Conservation (phyloP, 345 rosid species). For the Luvunga scandens region DNA sequence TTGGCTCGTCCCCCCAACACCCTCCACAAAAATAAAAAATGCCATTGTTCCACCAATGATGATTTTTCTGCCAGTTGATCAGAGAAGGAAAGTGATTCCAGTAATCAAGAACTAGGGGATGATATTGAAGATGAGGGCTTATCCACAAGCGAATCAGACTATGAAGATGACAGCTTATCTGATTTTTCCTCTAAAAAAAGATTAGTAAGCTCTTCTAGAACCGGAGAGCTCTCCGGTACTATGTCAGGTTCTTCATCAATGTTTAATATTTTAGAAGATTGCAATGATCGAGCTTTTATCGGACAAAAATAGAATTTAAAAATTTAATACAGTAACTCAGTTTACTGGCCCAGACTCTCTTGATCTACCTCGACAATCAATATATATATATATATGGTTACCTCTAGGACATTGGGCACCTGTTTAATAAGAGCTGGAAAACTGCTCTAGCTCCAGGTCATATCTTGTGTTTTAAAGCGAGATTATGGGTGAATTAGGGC, state of each 20-base stretch:
- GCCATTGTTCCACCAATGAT: no score
- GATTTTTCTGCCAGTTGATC: slow-evolving; percentile 25
- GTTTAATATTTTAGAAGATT: slow-evolving; percentile 9
- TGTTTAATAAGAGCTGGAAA: no score
- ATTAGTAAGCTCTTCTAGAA: slow-evolving; percentile 1
- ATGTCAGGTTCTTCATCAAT: slow-evolving; percentile 6
- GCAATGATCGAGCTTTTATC: slow-evolving; percentile 3
- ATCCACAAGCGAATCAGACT: slow-evolving; percentile 28
- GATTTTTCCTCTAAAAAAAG: slow-evolving; percentile 5
- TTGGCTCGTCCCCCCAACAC: no score
- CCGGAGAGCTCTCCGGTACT: not conserved
- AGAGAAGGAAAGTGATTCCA: slow-evolving; percentile 28
- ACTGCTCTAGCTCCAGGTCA: no score
- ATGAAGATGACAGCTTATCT: slow-evolving; percentile 16
- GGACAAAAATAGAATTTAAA: not conserved
- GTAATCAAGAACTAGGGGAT: slow-evolving; percentile 27
- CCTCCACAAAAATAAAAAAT: not conserved
- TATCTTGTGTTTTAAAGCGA: no score
- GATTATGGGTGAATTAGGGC: no score
- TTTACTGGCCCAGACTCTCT: not conserved
- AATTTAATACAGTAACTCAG: not conserved
- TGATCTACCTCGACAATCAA: not conserved
- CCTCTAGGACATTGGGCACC: no score
- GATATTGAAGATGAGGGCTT: slow-evolving; percentile 24
- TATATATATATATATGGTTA: no score